Evolutionary conservation across 2,329 filamentous ascomycete species (phyloP), one percentile per base, ranked within the genome.

Genomic region (Hypoxylon sp.): DNA sequence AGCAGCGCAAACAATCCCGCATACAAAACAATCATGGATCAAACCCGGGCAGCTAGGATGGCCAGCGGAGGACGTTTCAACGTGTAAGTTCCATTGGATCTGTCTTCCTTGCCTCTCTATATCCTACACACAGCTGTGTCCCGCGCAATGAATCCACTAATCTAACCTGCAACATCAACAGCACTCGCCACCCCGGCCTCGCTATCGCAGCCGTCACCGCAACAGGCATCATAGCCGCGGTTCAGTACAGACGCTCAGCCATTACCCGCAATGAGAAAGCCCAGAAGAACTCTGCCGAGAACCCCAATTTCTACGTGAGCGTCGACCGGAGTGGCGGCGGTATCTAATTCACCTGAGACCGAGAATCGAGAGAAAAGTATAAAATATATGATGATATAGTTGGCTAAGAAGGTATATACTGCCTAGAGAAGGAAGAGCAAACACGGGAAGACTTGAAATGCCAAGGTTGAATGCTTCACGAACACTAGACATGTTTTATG

Each of bases 291-390:
- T 78, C 76, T 31, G 71, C 71, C 63, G 76, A 77, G 40, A 73
- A 76, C 3, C 78, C 79, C 25, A 81, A 81, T 68, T 79, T 82
- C 55, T 84, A 86, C 74, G 85, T 87, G 61, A 83, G 80, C 62
- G 85, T 87, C 62, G 85, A 87, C 61, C 82, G 85, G 25, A 87
- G 85, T 72, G 85, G 85, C 33, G 77, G 77, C 0, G 77, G 77
- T 0, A 74, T 78, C 69, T 78, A 51, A 27, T 22, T n/a, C n/a
- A 5, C 4, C 25, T 27, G 25, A 27, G 25, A 27, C 25, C 25
- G 5, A 17, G 30, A 17, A 40, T 20, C 2, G 25, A 40, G 8
- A 33, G 20, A 25, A 30, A 3, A 33, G 11, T n/a, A n/a, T n/a
- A n/a, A n/a, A 35, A 31, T 17, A 50, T 6, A 51, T 10, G 20